Conservation (phyloP, 2,329 filamentous ascomycete genomes). For the Hansfordia pulvinata region DNA sequence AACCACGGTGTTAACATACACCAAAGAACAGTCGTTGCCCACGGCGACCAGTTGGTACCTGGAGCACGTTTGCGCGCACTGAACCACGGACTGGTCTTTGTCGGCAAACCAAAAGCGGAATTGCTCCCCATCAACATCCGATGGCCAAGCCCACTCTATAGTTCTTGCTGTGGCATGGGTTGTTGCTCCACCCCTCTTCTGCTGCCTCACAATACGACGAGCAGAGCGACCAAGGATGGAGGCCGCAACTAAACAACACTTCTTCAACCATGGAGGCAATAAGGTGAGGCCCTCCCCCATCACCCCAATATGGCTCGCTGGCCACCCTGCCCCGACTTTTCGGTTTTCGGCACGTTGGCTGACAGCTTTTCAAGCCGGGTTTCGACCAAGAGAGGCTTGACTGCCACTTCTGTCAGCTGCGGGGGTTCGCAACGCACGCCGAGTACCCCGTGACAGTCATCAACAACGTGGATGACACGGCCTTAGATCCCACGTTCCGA, state of each 20-base stretch:
- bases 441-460: slow-evolving; percentile 44
- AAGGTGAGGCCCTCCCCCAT: slow-evolving; percentile 6
- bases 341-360: not conserved
- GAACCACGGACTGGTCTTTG: no score
- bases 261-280: slow-evolving; percentile 32
- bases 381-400: slow-evolving; percentile 21
- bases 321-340: slow-evolving; percentile 1
- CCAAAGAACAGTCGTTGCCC: no score
- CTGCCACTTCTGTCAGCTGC: slow-evolving; percentile 52
- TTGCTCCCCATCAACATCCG: no score
- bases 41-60: no score
- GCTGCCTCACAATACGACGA: no score
- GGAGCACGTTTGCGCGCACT: no score
- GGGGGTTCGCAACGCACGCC: slow-evolving; percentile 33
- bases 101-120: no score
- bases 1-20: no score
- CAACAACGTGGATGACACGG: slow-evolving; percentile 45
- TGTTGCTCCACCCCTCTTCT: no score
- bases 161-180: no score
- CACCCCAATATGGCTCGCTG: not conserved
- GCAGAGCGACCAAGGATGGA: no score
- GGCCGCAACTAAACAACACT: slow-evolving; percentile 29
- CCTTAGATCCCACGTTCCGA: slow-evolving; percentile 47
- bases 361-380: slow-evolving; percentile 13
- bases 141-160: no score